A percentile compares a stretch with the other conserved stretches of the same genome.
Conservation (phyloP, 2,329 filamentous ascomycete genomes). For the Scedosporium apiospermum region DNA sequence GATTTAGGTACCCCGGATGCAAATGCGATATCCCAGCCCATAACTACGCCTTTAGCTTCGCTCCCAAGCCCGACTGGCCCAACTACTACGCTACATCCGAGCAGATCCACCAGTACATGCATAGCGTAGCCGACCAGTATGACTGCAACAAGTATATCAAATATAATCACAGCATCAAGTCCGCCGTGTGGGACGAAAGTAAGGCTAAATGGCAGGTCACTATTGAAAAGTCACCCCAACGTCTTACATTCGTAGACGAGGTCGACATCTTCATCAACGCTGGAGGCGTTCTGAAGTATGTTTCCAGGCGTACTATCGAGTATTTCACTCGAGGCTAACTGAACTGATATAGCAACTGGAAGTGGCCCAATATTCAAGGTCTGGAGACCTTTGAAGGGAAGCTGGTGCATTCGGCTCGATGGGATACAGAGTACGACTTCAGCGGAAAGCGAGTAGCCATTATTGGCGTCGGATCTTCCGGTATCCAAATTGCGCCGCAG, state of each 20-base stretch:
- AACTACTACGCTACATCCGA: conserved; percentile 8
- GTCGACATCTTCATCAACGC: conserved; percentile 10
- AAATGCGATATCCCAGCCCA: conserved; percentile 9
- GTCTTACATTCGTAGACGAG: conserved; percentile 5
- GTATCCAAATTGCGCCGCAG: conserved; percentile 46
- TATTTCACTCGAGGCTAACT: background rate
- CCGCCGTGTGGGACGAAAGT: conserved; percentile 37
- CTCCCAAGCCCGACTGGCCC: conserved; percentile 11
- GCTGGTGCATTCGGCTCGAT: conserved; percentile 53
- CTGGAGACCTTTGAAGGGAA: conserved; percentile 43
- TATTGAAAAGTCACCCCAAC: background rate
- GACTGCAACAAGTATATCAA: conserved; percentile 51
- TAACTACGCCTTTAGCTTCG: conserved; percentile 11
- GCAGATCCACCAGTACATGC: conserved; percentile 21
- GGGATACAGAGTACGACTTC: conserved; percentile 42
- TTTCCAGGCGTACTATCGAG: background rate
- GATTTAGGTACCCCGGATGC: conserved; percentile 9
- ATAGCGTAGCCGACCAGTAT: conserved; percentile 51
- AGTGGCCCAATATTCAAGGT: conserved; percentile 50
- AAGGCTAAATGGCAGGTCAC: conserved; percentile 19
- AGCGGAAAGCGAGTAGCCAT: conserved; percentile 42
- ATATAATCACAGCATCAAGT: conserved; percentile 44
- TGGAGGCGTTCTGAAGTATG: conserved; percentile 10
- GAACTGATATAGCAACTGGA: conserved; percentile 53
- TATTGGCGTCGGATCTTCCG: conserved; percentile 54